Evolutionary conservation across 2,329 filamentous ascomycete genomes (phyloP), one percentile per base, ranked within the genome.

Genomic region (Coniosporium tulheliwenetii): DNA sequence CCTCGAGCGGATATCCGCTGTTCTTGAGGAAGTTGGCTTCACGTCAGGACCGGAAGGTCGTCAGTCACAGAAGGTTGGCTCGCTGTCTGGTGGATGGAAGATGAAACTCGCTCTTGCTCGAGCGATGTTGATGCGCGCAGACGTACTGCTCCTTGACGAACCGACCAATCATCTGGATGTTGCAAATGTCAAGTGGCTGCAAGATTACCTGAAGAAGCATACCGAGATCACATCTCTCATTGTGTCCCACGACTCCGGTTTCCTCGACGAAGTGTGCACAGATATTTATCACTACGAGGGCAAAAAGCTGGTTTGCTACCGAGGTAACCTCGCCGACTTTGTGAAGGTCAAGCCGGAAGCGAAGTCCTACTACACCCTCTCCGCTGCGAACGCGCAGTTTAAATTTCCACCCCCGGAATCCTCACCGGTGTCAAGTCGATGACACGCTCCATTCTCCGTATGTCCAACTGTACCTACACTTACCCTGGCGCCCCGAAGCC

Each of bases 241-340:
- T 56, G 91, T 98, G 50, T 93, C 84, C 58, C 91, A 98, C 82
- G 91, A 98, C 73, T 96, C 89, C 2, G 81, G 82, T 15, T 98
- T 98, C 74, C 68, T 98, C 43, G 91, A 98, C 58, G 86, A 89
- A 48, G 87, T 98, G 50, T 96, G 89, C 56, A 98, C 91, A 5
- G 91, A 98, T 58, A 95, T 98, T 56, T 95, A 95, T 67, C 91
- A 98, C 67, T 98, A 98, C 65, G 91, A 98, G 63, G 77, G 79
- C 63, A 98, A 98, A 77, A 98, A 96, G 70, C 75, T 98, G 29
- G 79, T 79, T 15, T 79, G 77, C 63, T 89, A 85, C 73, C 81
- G 79, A 66, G 84, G 84, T 48, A 89, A 91, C 63, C 68, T 91
- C 43, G 76, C 77, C 14, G 78, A 71, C 37, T 95, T 98, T 56